Percentiles rank a stretch among this genome's conserved stretches.
phyloP scores from a whole-genome alignment of 2,329 filamentous ascomycete species.

The Nectriaceae sp. region DNA sequence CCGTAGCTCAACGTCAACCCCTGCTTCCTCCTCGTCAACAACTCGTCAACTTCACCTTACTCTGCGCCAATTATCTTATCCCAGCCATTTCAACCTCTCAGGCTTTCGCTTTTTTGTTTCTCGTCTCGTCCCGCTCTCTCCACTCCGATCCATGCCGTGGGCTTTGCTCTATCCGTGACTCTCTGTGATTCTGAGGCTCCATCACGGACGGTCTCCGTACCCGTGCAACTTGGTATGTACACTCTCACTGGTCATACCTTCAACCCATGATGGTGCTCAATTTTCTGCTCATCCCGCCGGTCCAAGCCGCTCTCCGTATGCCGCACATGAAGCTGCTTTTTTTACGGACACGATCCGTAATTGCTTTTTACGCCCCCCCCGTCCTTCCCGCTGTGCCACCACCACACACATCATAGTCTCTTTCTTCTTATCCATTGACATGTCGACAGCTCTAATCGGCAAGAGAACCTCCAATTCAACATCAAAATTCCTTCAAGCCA shows the following conservation, averaged over 20 bases:
- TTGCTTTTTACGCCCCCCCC: no score
- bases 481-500: background rate
- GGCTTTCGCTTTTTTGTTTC: no score
- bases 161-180: no score
- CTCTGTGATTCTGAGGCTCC: no score
- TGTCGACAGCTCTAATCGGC: background rate
- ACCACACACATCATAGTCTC: background rate
- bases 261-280: no score
- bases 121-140: no score
- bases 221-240: no score
- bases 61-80: constrained; percentile 1
- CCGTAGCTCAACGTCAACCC: background rate
- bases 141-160: no score
- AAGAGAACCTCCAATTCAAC: background rate
- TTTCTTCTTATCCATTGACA: background rate
- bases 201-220: no score
- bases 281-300: background rate
- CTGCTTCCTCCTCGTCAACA: background rate
- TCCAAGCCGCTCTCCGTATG: background rate
- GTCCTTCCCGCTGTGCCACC: background rate
- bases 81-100: no score
- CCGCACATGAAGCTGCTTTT: no score
- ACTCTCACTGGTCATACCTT: no score
- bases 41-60: background rate
- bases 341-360: background rate